A percentile compares a stretch with the other conserved stretches of the same genome.
Evolutionary conservation across 2,329 filamentous ascomycete species (phyloP).

Genomic region (Xylariaceae sp.): DNA sequence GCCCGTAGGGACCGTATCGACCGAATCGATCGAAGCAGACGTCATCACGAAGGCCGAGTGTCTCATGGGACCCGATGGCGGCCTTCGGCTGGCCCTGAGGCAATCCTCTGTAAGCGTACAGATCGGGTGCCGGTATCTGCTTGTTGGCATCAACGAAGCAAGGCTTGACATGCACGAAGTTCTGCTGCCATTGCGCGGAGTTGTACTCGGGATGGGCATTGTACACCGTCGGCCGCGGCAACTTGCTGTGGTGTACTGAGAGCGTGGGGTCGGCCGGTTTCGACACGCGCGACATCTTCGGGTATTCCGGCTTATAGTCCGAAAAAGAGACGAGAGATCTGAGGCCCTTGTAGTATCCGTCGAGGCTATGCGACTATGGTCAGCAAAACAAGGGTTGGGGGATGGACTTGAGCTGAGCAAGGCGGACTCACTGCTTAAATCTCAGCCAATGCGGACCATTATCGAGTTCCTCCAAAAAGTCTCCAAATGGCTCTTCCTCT

Average conservation of each 20-base stretch:
- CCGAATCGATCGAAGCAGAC: conserved; percentile 86
- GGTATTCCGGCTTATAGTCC: conserved; percentile 68
- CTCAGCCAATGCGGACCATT: conserved; percentile 30
- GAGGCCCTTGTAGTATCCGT: conserved; percentile 73
- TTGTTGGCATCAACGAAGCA: conserved; percentile 59
- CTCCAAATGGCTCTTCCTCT: conserved; percentile 10
- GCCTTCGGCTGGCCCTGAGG: conserved; percentile 72
- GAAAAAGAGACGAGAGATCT: conserved; percentile 57
- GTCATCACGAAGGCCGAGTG: conserved; percentile 67
- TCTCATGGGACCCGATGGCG: conserved; percentile 65
- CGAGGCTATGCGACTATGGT: conserved; percentile 63
- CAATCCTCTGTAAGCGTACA: conserved; percentile 63
- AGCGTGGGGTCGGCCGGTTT: conserved; percentile 11
- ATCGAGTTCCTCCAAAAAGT: no score
- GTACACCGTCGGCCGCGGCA: conserved; percentile 47
- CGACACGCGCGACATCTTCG: conserved; percentile 29
- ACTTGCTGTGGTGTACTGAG: conserved; percentile 23
- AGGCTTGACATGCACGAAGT: conserved; percentile 44
- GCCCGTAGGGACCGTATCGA: conserved; percentile 74
- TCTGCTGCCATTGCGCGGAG: conserved; percentile 45
- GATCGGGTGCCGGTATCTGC: conserved; percentile 49
- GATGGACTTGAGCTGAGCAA: background rate
- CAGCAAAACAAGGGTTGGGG: conserved; percentile 6
- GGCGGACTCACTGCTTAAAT: conserved; percentile 35
- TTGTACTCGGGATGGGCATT: conserved; percentile 62